Conservation (phyloP, 768 basidiomycete genomes). For the Pleurotus eryngii region DNA sequence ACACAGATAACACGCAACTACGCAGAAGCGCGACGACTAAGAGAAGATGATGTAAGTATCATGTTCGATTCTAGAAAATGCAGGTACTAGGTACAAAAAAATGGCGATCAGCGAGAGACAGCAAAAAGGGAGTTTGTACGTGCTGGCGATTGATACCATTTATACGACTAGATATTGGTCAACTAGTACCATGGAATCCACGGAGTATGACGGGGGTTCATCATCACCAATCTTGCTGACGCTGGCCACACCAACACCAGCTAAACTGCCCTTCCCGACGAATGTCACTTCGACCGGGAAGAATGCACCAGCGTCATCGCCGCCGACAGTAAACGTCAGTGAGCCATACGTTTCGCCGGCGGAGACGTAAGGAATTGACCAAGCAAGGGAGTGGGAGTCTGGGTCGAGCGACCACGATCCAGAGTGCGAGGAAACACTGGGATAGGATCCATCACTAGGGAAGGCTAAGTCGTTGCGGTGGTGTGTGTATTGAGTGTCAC, state of each 20-base stretch:
- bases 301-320: slow-evolving; percentile 79
- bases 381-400: slow-evolving; percentile 76
- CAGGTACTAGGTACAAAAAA: too few species aligned
- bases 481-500: slow-evolving; percentile 24
- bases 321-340: slow-evolving; percentile 87
- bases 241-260: slow-evolving; percentile 64
- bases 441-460: slow-evolving; percentile 74
- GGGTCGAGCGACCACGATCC: slow-evolving; percentile 85
- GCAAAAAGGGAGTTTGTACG: too few species aligned
- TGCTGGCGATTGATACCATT: too few species aligned
- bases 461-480: background rate
- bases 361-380: slow-evolving; percentile 74
- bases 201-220: slow-evolving; percentile 41
- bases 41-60: too few species aligned
- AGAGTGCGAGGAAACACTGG: slow-evolving; percentile 71
- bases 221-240: slow-evolving; percentile 53
- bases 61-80: too few species aligned
- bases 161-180: slow-evolving; percentile 57
- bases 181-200: slow-evolving; percentile 48
- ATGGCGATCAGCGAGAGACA: too few species aligned
- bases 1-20: too few species aligned
- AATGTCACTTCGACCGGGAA: slow-evolving; percentile 92
- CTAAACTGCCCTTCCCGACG: slow-evolving; percentile 75
- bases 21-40: too few species aligned
- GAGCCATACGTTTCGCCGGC: slow-evolving; percentile 67